A percentile compares a stretch with the other conserved stretches of the same genome.
Evolutionary conservation across 805 yeast species (phyloP).

Genomic region (Ogataea trehalophila): DNA sequence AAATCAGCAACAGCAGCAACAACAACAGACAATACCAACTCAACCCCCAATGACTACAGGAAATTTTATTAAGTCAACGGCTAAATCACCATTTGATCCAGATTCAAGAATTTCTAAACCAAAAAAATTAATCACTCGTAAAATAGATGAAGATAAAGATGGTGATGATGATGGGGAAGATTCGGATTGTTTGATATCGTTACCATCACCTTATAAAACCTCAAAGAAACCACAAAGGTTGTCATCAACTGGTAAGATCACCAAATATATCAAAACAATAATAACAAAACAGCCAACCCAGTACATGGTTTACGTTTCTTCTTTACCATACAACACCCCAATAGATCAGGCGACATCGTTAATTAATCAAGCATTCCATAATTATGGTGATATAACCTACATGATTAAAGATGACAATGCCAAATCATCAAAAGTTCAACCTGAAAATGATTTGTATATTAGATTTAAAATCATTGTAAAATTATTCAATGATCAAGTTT

Average conservation of each 20-base stretch:
- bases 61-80: no score
- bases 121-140: no score
- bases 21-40: no score
- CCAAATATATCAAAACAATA: conserved; percentile 22
- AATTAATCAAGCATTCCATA: conserved; percentile 20
- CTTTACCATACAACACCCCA: conserved; percentile 27
- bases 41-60: no score
- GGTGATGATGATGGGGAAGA: no score
- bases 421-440: conserved; percentile 18
- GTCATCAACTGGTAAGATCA: conserved; percentile 11
- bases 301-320: conserved; percentile 25
- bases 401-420: conserved; percentile 17
- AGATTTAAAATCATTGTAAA: conserved; percentile 23
- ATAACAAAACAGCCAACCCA: conserved; percentile 23
- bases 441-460: conserved; percentile 24
- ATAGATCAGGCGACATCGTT: conserved; percentile 20
- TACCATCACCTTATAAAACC: conserved; percentile 1
- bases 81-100: background rate
- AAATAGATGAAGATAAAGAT: no score
- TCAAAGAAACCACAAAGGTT: background rate
- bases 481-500: conserved; percentile 21
- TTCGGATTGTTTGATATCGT: conserved; percentile 3
- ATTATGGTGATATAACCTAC: conserved; percentile 23
- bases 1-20: no score
- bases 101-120: background rate